A percentile compares a stretch with the other conserved stretches of the same genome.
Conservation (phyloP, 2,329 filamentous ascomycete species). For the Colletotrichum scovillei region DNA sequence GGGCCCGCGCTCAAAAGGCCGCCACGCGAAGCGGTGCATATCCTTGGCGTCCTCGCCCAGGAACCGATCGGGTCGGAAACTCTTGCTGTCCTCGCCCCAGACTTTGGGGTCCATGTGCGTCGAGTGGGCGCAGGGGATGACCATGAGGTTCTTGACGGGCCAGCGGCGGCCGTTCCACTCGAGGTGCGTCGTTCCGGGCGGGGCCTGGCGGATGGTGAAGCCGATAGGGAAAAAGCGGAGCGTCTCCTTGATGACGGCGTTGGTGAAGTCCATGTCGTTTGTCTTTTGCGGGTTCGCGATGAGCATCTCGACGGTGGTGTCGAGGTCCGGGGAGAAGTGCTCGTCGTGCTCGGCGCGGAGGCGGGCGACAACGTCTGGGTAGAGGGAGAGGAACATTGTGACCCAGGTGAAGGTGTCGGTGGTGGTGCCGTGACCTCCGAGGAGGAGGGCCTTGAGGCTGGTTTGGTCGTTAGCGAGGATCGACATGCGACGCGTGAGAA, state of each 20-base stretch:
- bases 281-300: conserved; percentile 56
- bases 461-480: neutral
- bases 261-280: conserved; percentile 61
- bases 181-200: conserved; percentile 46
- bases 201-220: conserved; percentile 51
- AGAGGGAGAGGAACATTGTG: conserved; percentile 39
- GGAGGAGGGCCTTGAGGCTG: conserved; percentile 41
- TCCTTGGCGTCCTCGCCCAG: conserved; percentile 38
- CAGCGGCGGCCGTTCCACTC: conserved; percentile 51
- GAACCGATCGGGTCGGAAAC: conserved; percentile 56
- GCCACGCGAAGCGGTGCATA: conserved; percentile 36
- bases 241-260: conserved; percentile 64
- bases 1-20: conserved; percentile 50
- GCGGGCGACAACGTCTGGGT: conserved; percentile 36
- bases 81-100: conserved; percentile 48
- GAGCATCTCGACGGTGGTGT: conserved; percentile 47
- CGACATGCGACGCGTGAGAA: rapidly evolving
- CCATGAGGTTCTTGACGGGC: conserved; percentile 47
- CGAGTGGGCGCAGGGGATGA: conserved; percentile 36
- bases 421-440: conserved; percentile 43
- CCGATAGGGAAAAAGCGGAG: conserved; percentile 63
- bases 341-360: conserved; percentile 40
- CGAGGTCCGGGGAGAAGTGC: conserved; percentile 42
- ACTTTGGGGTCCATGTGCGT: conserved; percentile 46
- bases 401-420: conserved; percentile 37